Conservation (phyloP, 768 basidiomycete species). For the Polyporus arcularius region DNA sequence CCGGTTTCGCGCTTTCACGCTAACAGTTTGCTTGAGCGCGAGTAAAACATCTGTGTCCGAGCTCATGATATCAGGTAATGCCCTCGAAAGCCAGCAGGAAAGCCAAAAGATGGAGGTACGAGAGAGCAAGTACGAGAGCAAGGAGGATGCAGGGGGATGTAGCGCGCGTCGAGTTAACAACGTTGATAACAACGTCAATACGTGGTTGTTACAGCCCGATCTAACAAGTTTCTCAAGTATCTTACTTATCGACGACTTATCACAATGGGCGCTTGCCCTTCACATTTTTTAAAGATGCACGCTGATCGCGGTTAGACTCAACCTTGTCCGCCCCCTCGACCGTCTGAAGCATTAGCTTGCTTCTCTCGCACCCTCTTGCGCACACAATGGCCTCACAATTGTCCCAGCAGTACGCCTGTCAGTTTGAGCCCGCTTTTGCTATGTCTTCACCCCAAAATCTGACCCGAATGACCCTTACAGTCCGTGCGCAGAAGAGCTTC, state of each 20-base stretch:
- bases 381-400: slow-evolving; percentile 68
- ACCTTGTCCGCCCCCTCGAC: slow-evolving; percentile 18
- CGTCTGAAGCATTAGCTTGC: slow-evolving; percentile 81
- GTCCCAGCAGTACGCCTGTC: slow-evolving; percentile 85
- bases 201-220: too few species aligned
- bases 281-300: slow-evolving; percentile 20
- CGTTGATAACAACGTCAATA: too few species aligned
- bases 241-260: too few species aligned
- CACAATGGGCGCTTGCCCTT: background rate
- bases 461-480: slow-evolving; percentile 41
- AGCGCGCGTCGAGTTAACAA: too few species aligned
- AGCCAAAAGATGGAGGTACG: background rate
- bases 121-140: background rate
- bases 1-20: slow-evolving; percentile 36
- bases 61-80: slow-evolving; percentile 3
- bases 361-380: slow-evolving; percentile 44
- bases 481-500: slow-evolving; percentile 92
- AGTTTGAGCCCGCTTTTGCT: slow-evolving; percentile 34
- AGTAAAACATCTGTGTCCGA: slow-evolving; percentile 49
- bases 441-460: slow-evolving; percentile 15
- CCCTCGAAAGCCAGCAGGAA: background rate
- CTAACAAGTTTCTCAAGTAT: too few species aligned
- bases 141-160: too few species aligned
- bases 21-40: slow-evolving; percentile 64
- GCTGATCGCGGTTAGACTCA: slow-evolving; percentile 14